Evolutionary conservation across 805 yeast species (phyloP).

Genomic region (Ogataea methanolica): DNA sequence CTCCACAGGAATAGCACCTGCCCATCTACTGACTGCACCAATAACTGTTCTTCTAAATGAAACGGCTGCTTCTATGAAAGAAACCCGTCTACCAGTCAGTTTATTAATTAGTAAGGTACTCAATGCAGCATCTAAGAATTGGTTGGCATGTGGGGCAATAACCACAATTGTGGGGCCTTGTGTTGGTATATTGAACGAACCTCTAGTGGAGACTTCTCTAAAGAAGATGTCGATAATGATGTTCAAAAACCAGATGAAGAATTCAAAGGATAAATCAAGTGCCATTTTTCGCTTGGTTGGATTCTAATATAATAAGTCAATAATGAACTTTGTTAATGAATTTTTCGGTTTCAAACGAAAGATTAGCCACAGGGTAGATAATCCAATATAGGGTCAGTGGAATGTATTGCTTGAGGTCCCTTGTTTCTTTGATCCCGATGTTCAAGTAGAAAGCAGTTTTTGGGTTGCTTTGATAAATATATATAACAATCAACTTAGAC

Average conservation of each 20-base stretch:
- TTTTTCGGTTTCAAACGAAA: too few relatives aligned
- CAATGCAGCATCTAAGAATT: slow-evolving; percentile 65
- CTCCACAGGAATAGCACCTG: slow-evolving; percentile 84
- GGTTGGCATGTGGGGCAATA: slow-evolving; percentile 97
- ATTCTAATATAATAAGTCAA: too few relatives aligned
- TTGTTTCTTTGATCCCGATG: too few relatives aligned
- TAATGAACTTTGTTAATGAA: too few relatives aligned
- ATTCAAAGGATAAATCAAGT: slow-evolving; percentile 17
- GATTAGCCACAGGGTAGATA: too few relatives aligned
- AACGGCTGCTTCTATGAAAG: slow-evolving; percentile 81
- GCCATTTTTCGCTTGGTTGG: not conserved
- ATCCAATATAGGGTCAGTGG: too few relatives aligned
- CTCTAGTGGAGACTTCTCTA: slow-evolving; percentile 84
- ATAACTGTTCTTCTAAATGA: slow-evolving; percentile 65
- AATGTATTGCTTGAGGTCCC: too few relatives aligned
- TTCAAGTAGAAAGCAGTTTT: too few relatives aligned
- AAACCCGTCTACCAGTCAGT: slow-evolving; percentile 62
- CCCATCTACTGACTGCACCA: slow-evolving; percentile 70
- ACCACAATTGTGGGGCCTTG: slow-evolving; percentile 87
- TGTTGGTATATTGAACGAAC: slow-evolving; percentile 66
- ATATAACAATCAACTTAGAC: too few relatives aligned
- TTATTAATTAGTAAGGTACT: slow-evolving; percentile 68
- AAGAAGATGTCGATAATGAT: slow-evolving; percentile 54
- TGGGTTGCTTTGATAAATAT: too few relatives aligned
- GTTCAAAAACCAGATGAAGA: slow-evolving; percentile 27